Conservation (phyloP, 2,329 filamentous ascomycete genomes). For the Cladosporium sp. region DNA sequence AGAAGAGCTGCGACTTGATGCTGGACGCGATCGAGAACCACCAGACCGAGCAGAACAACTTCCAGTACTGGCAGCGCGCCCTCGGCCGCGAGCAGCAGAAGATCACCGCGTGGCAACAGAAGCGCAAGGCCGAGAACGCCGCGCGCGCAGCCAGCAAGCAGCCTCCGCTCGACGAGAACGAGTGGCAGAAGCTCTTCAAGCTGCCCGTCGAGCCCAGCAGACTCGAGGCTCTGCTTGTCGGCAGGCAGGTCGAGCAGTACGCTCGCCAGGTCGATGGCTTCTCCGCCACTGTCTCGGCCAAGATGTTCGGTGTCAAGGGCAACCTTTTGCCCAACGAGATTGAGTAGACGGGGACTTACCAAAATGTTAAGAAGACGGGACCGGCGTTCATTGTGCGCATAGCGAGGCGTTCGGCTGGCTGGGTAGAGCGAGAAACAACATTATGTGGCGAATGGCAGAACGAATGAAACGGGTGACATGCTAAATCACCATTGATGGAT, state of each 20-base stretch:
- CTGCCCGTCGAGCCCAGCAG: conserved; percentile 91
- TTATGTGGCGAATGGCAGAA: conserved; percentile 4
- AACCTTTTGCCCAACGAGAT: conserved; percentile 55
- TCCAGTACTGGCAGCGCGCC: conserved; percentile 94
- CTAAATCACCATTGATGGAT: background rate
- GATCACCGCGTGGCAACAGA: conserved; percentile 93
- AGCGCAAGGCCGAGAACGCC: conserved; percentile 95
- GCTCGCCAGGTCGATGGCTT: conserved; percentile 96
- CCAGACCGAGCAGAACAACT: conserved; percentile 99
- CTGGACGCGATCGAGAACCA: conserved; percentile 96
- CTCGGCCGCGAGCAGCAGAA: conserved; percentile 92
- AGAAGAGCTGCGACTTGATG: conserved; percentile 96
- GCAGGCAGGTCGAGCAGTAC: conserved; percentile 96
- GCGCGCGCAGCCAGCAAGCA: conserved; percentile 85
- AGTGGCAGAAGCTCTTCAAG: conserved; percentile 99
- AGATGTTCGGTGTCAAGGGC: conserved; percentile 95
- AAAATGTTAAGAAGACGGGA: conserved; percentile 16
- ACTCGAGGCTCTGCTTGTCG: conserved; percentile 91
- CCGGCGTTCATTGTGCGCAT: conserved; percentile 18
- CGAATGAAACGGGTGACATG: background rate
- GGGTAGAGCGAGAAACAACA: conserved; percentile 10
- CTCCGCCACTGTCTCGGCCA: conserved; percentile 83
- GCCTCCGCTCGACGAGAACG: conserved; percentile 84
- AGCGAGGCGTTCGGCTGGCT: conserved; percentile 20
- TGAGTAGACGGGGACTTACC: conserved; percentile 1